These are phyloP conservation scores for Cladosporium halotolerans DNA, from an alignment of 2,329 filamentous ascomycete genomes.

Conservation along the genomic window DNA sequence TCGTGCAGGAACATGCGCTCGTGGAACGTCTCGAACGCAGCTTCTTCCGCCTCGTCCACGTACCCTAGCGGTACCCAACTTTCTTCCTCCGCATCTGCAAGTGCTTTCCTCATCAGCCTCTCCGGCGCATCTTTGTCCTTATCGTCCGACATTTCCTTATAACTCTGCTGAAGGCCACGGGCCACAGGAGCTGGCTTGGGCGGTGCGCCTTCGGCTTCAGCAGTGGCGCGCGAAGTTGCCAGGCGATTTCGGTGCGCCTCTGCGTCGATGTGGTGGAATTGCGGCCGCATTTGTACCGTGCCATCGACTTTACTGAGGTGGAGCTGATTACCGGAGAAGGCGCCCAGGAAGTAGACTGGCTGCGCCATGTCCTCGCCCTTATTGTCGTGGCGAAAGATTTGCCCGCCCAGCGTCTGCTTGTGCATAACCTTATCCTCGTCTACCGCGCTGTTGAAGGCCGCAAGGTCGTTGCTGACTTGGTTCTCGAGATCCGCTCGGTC, in stretches of 20 bases:
- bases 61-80: conserved; percentile 74
- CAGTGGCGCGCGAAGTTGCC: conserved; percentile 33
- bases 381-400: conserved; percentile 59
- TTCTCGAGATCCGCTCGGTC: conserved; percentile 41
- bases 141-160: conserved; percentile 47
- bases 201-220: conserved; percentile 36
- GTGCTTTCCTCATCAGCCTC: conserved; percentile 58
- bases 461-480: conserved; percentile 31
- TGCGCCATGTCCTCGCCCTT: conserved; percentile 59
- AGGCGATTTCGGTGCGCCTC: conserved; percentile 62
- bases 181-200: conserved; percentile 37
- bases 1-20: conserved; percentile 60
- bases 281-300: conserved; percentile 81
- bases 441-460: conserved; percentile 61
- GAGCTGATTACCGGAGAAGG: conserved; percentile 79
- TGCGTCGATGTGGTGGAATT: conserved; percentile 90
- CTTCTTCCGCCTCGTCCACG: conserved; percentile 70
- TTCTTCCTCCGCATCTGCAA: conserved; percentile 74
- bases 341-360: conserved; percentile 77
- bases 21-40: conserved; percentile 70
- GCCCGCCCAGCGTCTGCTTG: conserved; percentile 79
- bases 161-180: conserved; percentile 19
- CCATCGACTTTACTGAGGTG: conserved; percentile 80
- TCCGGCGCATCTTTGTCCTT: conserved; percentile 59
- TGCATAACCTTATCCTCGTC: conserved; percentile 66